These are phyloP conservation scores for Macrophomina phaseolina DNA, from an alignment of 2,329 filamentous ascomycete genomes.

Conservation along the genomic window DNA sequence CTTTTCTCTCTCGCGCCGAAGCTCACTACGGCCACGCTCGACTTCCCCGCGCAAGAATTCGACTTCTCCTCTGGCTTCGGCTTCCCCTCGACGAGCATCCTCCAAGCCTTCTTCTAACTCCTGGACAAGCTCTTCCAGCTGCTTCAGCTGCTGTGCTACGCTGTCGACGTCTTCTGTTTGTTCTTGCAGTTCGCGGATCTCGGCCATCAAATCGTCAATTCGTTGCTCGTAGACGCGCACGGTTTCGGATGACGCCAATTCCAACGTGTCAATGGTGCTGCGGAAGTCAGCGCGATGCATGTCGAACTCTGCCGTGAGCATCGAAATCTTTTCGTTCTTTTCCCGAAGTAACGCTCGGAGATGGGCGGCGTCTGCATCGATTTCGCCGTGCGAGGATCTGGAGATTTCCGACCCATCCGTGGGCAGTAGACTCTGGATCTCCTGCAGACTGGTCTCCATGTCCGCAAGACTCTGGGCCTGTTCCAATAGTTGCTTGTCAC, in stretches of 20 bases:
- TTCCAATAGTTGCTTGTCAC: constrained; percentile 86
- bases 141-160: constrained; percentile 89
- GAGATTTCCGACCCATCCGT: constrained; percentile 55
- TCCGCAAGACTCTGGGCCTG: constrained; percentile 82
- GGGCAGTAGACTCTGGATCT: constrained; percentile 76
- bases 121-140: constrained; percentile 93
- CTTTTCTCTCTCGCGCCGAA: constrained; percentile 87
- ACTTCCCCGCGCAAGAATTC: constrained; percentile 96
- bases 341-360: constrained; percentile 84
- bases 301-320: constrained; percentile 94
- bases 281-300: constrained; percentile 93
- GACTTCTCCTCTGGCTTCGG: constrained; percentile 92
- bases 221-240: constrained; percentile 94
- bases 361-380: constrained; percentile 70
- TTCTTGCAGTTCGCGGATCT: constrained; percentile 82
- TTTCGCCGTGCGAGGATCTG: constrained; percentile 53
- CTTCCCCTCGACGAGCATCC: constrained; percentile 90
- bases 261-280: constrained; percentile 94
- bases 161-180: constrained; percentile 88
- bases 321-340: constrained; percentile 95
- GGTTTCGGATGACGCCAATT: constrained; percentile 94
- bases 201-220: constrained; percentile 82
- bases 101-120: constrained; percentile 96
- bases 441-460: constrained; percentile 87
- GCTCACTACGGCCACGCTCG: constrained; percentile 84